phyloP scores from a whole-genome alignment of 2,329 filamentous ascomycete species.

The Sordariomycetes sp. region DNA sequence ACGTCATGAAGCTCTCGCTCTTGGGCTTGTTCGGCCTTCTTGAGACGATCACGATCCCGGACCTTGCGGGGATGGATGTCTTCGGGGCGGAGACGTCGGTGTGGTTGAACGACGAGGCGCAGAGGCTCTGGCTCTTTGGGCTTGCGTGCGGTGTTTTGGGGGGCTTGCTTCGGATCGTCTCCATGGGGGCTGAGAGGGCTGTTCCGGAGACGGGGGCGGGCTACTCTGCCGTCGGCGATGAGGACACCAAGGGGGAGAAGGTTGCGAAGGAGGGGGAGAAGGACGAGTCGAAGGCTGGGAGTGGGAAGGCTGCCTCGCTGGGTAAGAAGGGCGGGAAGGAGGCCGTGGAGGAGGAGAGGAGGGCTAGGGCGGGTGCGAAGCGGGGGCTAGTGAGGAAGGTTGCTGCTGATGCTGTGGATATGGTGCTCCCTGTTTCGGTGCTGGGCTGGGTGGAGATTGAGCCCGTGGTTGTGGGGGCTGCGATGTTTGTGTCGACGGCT shows the following conservation, averaged over 20 bases:
- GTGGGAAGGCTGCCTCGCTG: background rate
- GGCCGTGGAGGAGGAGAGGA: slow-evolving; percentile 16
- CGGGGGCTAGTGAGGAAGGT: slow-evolving; percentile 11
- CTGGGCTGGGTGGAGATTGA: slow-evolving; percentile 46
- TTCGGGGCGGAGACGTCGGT: slow-evolving; percentile 31
- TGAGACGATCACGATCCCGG: slow-evolving; percentile 49
- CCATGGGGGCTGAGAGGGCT: slow-evolving; percentile 19
- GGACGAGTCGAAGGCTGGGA: slow-evolving; percentile 6
- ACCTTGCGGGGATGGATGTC: slow-evolving; percentile 27
- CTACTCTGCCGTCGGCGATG: slow-evolving; percentile 3
- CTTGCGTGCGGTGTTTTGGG: slow-evolving; percentile 36
- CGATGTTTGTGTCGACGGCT: slow-evolving; percentile 48
- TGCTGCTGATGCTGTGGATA: slow-evolving; percentile 41
- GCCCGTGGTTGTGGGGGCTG: slow-evolving; percentile 37
- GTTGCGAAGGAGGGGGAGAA: slow-evolving; percentile 6
- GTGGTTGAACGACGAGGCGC: slow-evolving; percentile 42
- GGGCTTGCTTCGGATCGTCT: slow-evolving; percentile 26
- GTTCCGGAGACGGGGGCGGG: slow-evolving; percentile 13
- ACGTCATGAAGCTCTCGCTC: slow-evolving; percentile 42
- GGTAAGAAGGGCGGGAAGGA: slow-evolving; percentile 8
- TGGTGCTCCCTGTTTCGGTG: slow-evolving; percentile 44
- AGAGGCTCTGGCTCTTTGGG: slow-evolving; percentile 58
- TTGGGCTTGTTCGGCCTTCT: slow-evolving; percentile 55
- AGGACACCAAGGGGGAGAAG: slow-evolving; percentile 4
- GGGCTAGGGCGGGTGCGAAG: slow-evolving; percentile 18